These are phyloP conservation scores for Lasiodiplodia theobromae DNA, from an alignment of 2,329 filamentous ascomycete species.

Conservation along the genomic window DNA sequence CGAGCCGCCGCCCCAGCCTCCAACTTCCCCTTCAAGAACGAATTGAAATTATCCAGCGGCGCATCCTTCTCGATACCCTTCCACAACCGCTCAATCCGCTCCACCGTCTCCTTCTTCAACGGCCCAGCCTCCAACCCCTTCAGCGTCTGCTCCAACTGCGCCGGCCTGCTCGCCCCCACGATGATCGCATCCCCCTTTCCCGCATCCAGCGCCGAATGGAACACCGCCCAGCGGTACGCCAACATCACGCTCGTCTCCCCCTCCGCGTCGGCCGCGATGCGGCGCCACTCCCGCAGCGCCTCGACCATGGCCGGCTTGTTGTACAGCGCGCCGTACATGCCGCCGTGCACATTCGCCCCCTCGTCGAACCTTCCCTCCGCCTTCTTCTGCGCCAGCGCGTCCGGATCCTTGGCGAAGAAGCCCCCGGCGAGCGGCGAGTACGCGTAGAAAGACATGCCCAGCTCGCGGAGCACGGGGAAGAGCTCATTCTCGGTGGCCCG, in stretches of 20 bases:
- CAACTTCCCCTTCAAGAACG: not conserved
- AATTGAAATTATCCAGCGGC: conserved; percentile 38
- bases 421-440: conserved; percentile 46
- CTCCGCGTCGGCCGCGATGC: conserved; percentile 44
- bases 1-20: not conserved
- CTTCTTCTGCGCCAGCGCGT: conserved; percentile 45
- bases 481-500: conserved; percentile 52
- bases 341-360: conserved; percentile 46
- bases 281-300: conserved; percentile 50
- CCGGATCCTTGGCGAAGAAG: conserved; percentile 50
- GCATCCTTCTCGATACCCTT: conserved; percentile 52
- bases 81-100: conserved; percentile 81
- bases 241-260: conserved; percentile 49
- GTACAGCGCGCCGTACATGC: conserved; percentile 48
- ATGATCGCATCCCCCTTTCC: conserved; percentile 64
- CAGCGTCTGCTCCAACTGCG: conserved; percentile 64
- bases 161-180: conserved; percentile 64
- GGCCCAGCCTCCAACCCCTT: conserved; percentile 70
- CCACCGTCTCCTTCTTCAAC: conserved; percentile 76
- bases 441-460: conserved; percentile 54
- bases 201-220: conserved; percentile 60
- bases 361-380: conserved; percentile 50
- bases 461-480: conserved; percentile 51
- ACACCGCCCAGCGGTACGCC: conserved; percentile 55
- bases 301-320: conserved; percentile 53